Evolutionary conservation across 129 eudicot species (phyloP), one percentile per base, ranked within the genome.

Genomic region (Chrysanthemum seticuspe): DNA sequence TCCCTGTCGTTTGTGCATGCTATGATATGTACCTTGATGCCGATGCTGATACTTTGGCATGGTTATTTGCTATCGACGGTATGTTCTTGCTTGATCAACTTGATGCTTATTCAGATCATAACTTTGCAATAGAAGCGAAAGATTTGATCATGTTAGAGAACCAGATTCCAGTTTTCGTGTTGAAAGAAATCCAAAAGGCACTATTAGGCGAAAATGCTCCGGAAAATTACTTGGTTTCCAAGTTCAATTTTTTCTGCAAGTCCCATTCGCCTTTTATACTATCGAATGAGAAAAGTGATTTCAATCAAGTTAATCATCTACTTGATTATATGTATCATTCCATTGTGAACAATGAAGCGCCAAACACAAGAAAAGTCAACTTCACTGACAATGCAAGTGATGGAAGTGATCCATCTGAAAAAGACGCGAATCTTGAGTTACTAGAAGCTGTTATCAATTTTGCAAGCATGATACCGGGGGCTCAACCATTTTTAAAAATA

Each of bases 141-240:
- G 85, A 80, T 63, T n/a, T 84, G 12, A 12, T 84, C 57, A 84
- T 80, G 85, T 60, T 84, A 19, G 87, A 84, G 78, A 84, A 80
- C 66, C 87, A 84, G 71, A 62, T 83, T 52, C 87, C 87, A 0
- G 9, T 67, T n/a, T 61, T 76, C 15, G 75, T 73, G 36, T 56
- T 80, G 21, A 63, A 67, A 62, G 71, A 76, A 70, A 80, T 84
- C 23, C 50, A n/a, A 2, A 68, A 80, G 48, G 72, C 62, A 1
- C 2, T 70, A 54, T 54, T 15, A 29, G 57, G 36, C 44, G n/a
- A 10, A 71, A 5, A n/a, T n/a, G 58, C 48, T 52, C 52, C 70
- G 29, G 60, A 67, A n/a, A 44, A 59, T 55, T 13, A 12, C 34
- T 54, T 54, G 77, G 82, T 63, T 40, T 18, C 63, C 45, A 75